Evolutionary conservation across 1,284 basidiomycete genomes (phyloP).

Genomic region (Neolentinus lepideus): DNA sequence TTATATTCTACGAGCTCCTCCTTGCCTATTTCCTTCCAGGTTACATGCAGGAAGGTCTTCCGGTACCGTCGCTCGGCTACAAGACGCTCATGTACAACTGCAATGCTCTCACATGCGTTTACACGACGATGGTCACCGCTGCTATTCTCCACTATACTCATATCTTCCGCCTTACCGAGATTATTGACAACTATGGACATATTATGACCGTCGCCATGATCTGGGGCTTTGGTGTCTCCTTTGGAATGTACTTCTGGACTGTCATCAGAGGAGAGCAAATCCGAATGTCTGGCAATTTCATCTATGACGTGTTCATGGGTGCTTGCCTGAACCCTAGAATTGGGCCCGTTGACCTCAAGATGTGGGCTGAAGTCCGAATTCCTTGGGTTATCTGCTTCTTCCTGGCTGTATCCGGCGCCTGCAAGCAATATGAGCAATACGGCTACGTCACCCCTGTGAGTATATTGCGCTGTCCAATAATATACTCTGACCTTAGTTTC

Average conservation of each 20-base stretch:
- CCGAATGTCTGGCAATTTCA: constrained; percentile 89
- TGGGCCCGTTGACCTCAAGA: constrained; percentile 93
- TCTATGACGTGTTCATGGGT: constrained; percentile 98
- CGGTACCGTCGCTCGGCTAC: constrained; percentile 88
- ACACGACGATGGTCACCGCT: constrained; percentile 79
- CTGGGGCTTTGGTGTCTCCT: constrained; percentile 79
- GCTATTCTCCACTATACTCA: constrained; percentile 73
- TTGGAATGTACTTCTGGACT: constrained; percentile 74
- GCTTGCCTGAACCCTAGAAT: constrained; percentile 91
- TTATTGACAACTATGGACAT: constrained; percentile 96
- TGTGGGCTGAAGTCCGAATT: constrained; percentile 98
- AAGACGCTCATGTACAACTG: constrained; percentile 95
- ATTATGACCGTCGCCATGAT: constrained; percentile 97
- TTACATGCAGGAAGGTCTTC: constrained; percentile 89
- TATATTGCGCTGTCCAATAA: not conserved
- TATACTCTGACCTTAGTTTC: constrained; percentile 5
- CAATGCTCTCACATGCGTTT: constrained; percentile 88
- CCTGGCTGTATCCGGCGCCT: constrained; percentile 85
- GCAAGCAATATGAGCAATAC: constrained; percentile 91
- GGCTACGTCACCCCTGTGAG: constrained; percentile 87
- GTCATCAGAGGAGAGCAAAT: constrained; percentile 77
- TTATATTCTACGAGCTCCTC: constrained; percentile 85
- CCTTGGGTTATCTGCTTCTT: constrained; percentile 97
- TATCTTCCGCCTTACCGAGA: constrained; percentile 87
- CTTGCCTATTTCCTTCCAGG: constrained; percentile 91